A percentile compares a stretch with the other conserved stretches of the same genome.
phyloP scores from a whole-genome alignment of 305 asterid species.

The Petunia hybrid region DNA sequence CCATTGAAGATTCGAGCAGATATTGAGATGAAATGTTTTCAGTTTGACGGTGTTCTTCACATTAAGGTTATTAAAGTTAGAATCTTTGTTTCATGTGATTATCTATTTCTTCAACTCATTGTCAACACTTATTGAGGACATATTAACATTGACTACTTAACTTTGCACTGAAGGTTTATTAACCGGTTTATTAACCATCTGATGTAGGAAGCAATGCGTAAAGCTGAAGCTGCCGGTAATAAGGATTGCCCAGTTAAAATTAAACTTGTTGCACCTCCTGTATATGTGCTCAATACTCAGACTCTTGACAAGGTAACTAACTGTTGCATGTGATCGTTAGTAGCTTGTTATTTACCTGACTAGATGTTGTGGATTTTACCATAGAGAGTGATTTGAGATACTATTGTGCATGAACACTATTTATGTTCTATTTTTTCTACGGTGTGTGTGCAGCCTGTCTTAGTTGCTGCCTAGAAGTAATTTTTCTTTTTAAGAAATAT shows the following conservation, averaged over 20 bases:
- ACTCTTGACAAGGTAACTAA: conserved; percentile 87
- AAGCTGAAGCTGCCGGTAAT: conserved; percentile 98
- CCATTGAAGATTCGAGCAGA: conserved; percentile 90
- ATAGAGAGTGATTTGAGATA: not conserved
- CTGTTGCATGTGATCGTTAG: conserved; percentile 22
- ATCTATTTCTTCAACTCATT: conserved; percentile 9
- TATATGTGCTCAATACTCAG: conserved; percentile 88
- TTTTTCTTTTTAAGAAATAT: not conserved
- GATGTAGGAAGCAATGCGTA: conserved; percentile 86
- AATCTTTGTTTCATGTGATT: conserved; percentile 12
- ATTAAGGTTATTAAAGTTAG: conserved; percentile 63
- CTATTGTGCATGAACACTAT: not conserved
- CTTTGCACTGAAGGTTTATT: not conserved
- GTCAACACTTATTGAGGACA: not conserved
- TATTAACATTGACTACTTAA: not conserved
- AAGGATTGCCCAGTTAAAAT: conserved; percentile 90
- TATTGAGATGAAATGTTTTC: conserved; percentile 91
- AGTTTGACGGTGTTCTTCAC: conserved; percentile 93
- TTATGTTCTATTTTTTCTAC: not conserved
- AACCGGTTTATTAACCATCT: not conserved
- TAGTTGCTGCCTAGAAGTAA: not conserved
- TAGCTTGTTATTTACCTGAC: not conserved
- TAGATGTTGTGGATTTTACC: not conserved
- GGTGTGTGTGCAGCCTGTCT: not conserved
- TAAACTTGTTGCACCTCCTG: conserved; percentile 94